A percentile compares a stretch with the other conserved stretches of the same genome.
Evolutionary conservation across 108 stramenopile species (phyloP).

Genomic region (Cylindrotheca fusiformis): DNA sequence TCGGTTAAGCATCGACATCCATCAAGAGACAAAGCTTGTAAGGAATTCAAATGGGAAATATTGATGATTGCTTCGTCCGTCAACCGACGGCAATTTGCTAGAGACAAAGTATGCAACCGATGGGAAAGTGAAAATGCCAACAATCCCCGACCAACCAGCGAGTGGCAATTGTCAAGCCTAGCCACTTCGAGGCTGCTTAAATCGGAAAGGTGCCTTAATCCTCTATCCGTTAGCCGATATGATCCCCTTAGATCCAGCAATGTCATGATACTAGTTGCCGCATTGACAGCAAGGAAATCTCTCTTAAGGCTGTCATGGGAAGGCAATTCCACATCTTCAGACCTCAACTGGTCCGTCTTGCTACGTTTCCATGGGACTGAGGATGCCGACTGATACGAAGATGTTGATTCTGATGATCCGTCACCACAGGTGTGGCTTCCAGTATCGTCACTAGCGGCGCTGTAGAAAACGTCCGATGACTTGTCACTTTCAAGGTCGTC

Average conservation of each 20-base stretch:
- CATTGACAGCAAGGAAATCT: not conserved
- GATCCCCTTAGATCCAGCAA: slow-evolving; percentile 79
- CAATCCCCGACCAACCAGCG: slow-evolving; percentile 62
- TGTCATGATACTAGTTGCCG: slow-evolving; percentile 32
- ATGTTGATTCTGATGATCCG: slow-evolving; percentile 44
- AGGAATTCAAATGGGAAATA: slow-evolving; percentile 57
- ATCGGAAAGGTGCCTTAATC: slow-evolving; percentile 59
- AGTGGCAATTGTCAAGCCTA: slow-evolving; percentile 72
- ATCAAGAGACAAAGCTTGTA: slow-evolving; percentile 60
- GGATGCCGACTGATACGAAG: slow-evolving; percentile 51
- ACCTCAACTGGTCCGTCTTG: not conserved
- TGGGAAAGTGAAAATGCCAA: slow-evolving; percentile 56
- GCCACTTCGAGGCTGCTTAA: slow-evolving; percentile 62
- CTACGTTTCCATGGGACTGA: not conserved
- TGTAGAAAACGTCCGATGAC: slow-evolving; percentile 18
- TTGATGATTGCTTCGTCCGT: slow-evolving; percentile 80
- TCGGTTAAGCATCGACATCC: slow-evolving; percentile 87
- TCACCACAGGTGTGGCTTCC: not conserved
- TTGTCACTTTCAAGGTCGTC: slow-evolving; percentile 5
- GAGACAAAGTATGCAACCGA: slow-evolving; percentile 61
- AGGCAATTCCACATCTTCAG: not conserved
- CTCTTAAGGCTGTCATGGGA: not conserved
- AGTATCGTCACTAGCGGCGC: slow-evolving; percentile 6
- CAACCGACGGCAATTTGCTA: slow-evolving; percentile 76
- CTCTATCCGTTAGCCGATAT: slow-evolving; percentile 66